Base-by-base conservation (phyloP, 495 filamentous ascomycete genomes). In the Xylaria grammica region DNA sequence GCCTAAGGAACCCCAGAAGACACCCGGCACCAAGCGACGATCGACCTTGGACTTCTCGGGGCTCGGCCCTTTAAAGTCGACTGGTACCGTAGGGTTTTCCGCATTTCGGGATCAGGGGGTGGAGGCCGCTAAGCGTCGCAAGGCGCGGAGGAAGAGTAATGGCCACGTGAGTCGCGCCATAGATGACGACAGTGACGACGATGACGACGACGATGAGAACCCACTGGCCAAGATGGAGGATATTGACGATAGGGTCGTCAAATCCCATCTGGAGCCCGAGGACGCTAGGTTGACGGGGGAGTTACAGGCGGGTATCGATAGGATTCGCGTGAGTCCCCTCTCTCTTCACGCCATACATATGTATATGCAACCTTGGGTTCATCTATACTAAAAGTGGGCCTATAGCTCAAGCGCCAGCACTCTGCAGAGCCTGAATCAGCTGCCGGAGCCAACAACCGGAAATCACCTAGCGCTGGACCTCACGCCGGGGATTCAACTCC, bases 341-440 rank as follows among this genome's bases (percentile, higher is more conserved):
- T 7, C 44, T 60, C 24, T 30, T 34, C 38, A 26, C 46, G 15
- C 11, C 29, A 54, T 46, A 5, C 15, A 9, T 19, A n/a, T 17
- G 7, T 34, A n/a, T 57, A n/a, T 24, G 2, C 9, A 42, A 7
- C 8, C 2, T 45, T 2, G 1, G 50, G 1, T 29, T 36, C 32
- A 26, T 10, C n/a, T 27, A 40, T 32, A 55, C 75, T 79, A 54
- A 75, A 65, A 45, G n/a, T 49, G 53, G 26, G 20, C 38, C 6
- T 67, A 66, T 73, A 98, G 94, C 86, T 98, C 38, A 99, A 99
- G 85, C 91, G 96, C 62, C 90, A 93, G 67, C 95, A 97, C 78
- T 97, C 95, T 0, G 87, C 87, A 34, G 94, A 96, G 27, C 90
- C 88, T 1, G 77, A 90, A 20, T 83, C 82, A 44, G 76, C 78